Percentiles rank a stretch among this genome's conserved stretches.
Evolutionary conservation across 140 eudicot genomes (phyloP).

Genomic region (Erigeron philadelphicus): DNA sequence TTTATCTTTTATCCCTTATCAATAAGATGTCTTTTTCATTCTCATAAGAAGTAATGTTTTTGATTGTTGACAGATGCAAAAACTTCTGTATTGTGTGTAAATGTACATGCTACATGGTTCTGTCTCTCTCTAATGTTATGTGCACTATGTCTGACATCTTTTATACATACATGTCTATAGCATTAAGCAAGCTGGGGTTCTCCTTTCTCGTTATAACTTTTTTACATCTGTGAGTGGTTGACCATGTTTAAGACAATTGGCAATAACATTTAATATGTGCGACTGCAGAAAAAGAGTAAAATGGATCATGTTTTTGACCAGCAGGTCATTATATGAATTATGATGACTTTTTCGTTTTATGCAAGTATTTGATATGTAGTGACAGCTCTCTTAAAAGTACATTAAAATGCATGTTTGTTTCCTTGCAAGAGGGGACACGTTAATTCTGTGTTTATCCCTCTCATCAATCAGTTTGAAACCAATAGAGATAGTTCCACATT

Average conservation of each 20-base stretch:
- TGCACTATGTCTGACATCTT: slow-evolving; percentile 1
- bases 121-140: not conserved
- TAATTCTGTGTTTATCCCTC: not conserved
- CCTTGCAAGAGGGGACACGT: not conserved
- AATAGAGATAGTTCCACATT: not conserved
- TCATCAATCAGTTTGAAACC: slow-evolving; percentile 3
- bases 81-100: slow-evolving; percentile 9
- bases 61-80: slow-evolving; percentile 1
- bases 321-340: no score
- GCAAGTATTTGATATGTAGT: no score
- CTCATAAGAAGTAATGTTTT: not conserved
- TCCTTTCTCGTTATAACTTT: not conserved
- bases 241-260: not conserved
- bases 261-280: not conserved
- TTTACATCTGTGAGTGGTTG: not conserved
- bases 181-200: not conserved
- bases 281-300: not conserved
- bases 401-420: no score
- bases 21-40: slow-evolving; percentile 7
- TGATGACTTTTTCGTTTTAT: no score
- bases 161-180: not conserved
- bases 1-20: slow-evolving; percentile 9
- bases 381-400: no score
- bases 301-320: no score
- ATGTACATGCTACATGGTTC: slow-evolving; percentile 2